phyloP scores from a whole-genome alignment of 805 yeast species.

The Wickerhamiella brachini region DNA sequence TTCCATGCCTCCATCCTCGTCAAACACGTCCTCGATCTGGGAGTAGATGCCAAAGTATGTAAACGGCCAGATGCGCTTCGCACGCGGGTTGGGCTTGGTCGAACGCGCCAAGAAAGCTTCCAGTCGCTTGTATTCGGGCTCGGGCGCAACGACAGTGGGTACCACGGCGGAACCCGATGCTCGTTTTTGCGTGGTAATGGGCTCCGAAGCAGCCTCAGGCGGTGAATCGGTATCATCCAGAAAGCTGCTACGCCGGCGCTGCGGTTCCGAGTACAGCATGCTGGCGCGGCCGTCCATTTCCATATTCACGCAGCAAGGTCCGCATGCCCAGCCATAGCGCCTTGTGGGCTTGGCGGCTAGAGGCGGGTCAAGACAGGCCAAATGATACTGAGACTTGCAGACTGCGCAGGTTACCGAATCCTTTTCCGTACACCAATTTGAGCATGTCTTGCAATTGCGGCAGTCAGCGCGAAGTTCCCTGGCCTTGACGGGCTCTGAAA shows the following conservation, averaged over 20 bases:
- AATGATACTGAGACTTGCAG: constrained; percentile 58
- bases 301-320: constrained; percentile 45
- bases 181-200: too few relatives aligned
- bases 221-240: too few relatives aligned
- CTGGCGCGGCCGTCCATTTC: constrained; percentile 27
- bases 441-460: constrained; percentile 67
- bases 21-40: constrained; percentile 60
- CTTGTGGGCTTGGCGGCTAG: constrained; percentile 62
- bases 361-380: constrained; percentile 80
- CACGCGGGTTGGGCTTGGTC: not conserved
- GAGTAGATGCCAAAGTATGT: constrained; percentile 68
- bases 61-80: constrained; percentile 46
- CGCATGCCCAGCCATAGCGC: constrained; percentile 88
- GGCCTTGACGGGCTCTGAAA: constrained; percentile 56
- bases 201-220: too few relatives aligned
- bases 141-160: not conserved
- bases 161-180: too few relatives aligned
- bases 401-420: constrained; percentile 73
- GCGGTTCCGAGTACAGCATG: not conserved
- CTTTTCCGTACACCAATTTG: constrained; percentile 67
- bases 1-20: constrained; percentile 61
- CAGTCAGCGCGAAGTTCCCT: constrained; percentile 39
- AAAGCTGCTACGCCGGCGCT: not conserved
- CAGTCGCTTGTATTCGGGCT: not conserved
- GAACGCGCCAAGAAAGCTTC: not conserved